Percentiles rank a stretch among this genome's conserved stretches.
These are phyloP conservation scores for Pascua guehoae DNA, from an alignment of 1,284 basidiomycete species.

Conservation along the genomic window DNA sequence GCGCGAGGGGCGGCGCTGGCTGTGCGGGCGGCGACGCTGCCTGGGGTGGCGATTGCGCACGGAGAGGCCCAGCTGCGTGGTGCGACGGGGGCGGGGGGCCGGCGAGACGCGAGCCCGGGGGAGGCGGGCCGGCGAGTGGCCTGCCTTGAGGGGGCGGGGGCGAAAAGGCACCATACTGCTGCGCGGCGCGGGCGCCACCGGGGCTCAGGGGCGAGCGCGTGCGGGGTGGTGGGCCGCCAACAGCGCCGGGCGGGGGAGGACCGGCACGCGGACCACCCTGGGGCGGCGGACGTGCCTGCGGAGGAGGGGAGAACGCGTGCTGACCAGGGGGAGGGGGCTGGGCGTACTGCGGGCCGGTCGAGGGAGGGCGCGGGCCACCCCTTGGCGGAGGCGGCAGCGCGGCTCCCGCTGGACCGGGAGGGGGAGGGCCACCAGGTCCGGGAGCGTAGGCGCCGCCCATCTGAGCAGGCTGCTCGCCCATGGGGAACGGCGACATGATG, in stretches of 20 bases:
- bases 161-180: constrained; percentile 12
- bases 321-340: not conserved
- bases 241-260: constrained; percentile 52
- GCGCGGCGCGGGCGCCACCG: constrained; percentile 16
- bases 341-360: constrained; percentile 13
- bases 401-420: constrained; percentile 32
- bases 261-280: constrained; percentile 27
- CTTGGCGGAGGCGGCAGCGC: constrained; percentile 46
- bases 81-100: constrained; percentile 29
- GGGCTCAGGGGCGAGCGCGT: constrained; percentile 46
- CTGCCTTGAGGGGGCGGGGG: constrained; percentile 13
- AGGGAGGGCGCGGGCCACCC: constrained; percentile 46
- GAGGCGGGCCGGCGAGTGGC: constrained; percentile 27
- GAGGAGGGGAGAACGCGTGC: not conserved
- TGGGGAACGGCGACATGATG: constrained; percentile 88
- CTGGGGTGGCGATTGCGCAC: not conserved
- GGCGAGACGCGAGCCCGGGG: constrained; percentile 20
- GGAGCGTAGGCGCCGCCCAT: constrained; percentile 30
- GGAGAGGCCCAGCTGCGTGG: constrained; percentile 24
- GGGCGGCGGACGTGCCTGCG: constrained; percentile 8
- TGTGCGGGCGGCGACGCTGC: constrained; percentile 25
- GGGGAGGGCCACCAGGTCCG: constrained; percentile 25
- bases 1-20: constrained; percentile 31
- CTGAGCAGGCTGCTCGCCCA: constrained; percentile 45
- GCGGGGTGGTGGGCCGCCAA: constrained; percentile 53